Base-by-base conservation (phyloP, 1,284 basidiomycete species). In the Tausonia pullulans region DNA sequence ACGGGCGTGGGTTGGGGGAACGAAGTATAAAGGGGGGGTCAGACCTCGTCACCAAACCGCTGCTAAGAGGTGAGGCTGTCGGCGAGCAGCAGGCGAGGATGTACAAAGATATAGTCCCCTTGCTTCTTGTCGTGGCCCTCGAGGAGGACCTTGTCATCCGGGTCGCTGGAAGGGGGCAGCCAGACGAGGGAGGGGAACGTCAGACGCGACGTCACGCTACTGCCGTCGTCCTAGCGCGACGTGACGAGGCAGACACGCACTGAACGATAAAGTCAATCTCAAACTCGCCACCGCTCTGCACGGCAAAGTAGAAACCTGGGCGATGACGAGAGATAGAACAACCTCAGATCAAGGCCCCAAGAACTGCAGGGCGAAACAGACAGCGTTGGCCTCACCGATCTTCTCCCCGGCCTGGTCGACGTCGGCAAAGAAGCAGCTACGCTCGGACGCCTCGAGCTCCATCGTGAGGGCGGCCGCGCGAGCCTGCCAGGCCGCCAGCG, bases 241-340 rank as follows among this genome's bases (percentile, higher is more conserved):
- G 27, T 27, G 27, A 27, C 27, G 27, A 27, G 27, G 27, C 27
- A 27, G 16, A 14, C 2, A 65, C 60, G 44, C 11, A 58, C 60
- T 60, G 65, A 39, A 99, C 83, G 69, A 88, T 85, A 75, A 90
- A 99, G 80, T 97, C 92, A 66, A 98, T 89, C 74, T 98, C 95
- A 76, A 98, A 98, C 6, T 88, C 87, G 58, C 95, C 96, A 63
- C 96, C 95, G 51, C 90, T 89, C 84, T 98, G 96, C 43, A 98
- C 92, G 27, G 80, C 80, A 70, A 81, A 81, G 74, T 81, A 81
- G 72, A 81, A 81, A 45, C 77, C 77, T 77, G 61, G 0, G 41
- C 27, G 10, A 57, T 1, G 43, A 49, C 4, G 11, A 55, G 55
- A 11, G 27, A 27, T 27, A 27, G 27, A 27, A 27, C 27, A 27